Conservation (phyloP, 352 stramenopile genomes). For the Vaucheria bursata region DNA sequence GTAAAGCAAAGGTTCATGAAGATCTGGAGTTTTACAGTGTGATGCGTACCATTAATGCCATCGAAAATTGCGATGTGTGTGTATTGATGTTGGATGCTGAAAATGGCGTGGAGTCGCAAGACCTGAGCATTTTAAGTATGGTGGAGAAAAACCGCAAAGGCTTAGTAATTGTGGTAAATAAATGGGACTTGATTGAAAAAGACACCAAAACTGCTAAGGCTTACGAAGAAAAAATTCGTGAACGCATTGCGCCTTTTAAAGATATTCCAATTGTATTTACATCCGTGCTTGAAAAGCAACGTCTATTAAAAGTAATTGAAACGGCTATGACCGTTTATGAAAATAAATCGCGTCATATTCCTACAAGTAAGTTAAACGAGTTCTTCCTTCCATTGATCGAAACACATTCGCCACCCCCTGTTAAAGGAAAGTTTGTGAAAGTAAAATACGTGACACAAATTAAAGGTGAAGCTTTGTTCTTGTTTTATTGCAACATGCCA, state of each 20-base stretch:
- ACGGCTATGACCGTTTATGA: too few species aligned
- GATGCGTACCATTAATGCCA: conserved; percentile 69
- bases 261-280: conserved; percentile 69
- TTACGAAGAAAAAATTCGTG: conserved; percentile 31
- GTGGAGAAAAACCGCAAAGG: conserved; percentile 51
- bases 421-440: too few species aligned
- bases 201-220: conserved; percentile 60
- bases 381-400: too few species aligned
- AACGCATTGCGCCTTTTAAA: conserved; percentile 40
- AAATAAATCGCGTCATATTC: too few species aligned
- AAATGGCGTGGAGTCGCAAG: conserved; percentile 56
- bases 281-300: conserved; percentile 64
- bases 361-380: too few species aligned
- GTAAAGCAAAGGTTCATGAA: conserved; percentile 65
- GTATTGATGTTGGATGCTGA: conserved; percentile 56
- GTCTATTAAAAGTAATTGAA: too few species aligned
- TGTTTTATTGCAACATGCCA: too few species aligned
- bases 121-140: conserved; percentile 59
- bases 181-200: conserved; percentile 70
- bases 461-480: too few species aligned
- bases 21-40: conserved; percentile 78
- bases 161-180: conserved; percentile 72
- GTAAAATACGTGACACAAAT: too few species aligned
- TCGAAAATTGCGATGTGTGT: conserved; percentile 67
- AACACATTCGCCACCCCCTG: too few species aligned